These are phyloP conservation scores for Odontarrhena argentea DNA, from an alignment of 345 rosid species.

Conservation along the genomic window DNA sequence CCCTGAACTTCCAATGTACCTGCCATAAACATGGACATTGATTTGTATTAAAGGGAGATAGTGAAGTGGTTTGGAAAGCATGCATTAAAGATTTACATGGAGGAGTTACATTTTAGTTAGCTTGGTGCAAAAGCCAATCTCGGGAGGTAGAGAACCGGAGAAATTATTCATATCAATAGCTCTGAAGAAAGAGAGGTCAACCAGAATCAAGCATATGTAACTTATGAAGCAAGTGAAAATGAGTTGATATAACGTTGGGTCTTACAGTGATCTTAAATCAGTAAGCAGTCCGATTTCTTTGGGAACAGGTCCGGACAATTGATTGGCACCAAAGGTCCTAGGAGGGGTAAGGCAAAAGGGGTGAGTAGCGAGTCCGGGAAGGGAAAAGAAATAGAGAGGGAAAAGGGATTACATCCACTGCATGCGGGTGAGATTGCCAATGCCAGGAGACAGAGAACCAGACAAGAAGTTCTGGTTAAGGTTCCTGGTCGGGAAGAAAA, in stretches of 20 bases:
- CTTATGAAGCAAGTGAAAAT: not conserved
- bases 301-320: conserved; percentile 67
- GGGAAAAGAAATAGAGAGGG: not conserved
- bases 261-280: conserved; percentile 58
- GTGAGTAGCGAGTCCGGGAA: not conserved
- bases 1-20: conserved; percentile 60
- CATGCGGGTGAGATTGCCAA: conserved; percentile 48
- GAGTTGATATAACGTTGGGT: not conserved
- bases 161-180: conserved; percentile 41
- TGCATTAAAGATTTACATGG: not conserved
- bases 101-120: conserved; percentile 41
- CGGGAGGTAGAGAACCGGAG: conserved; percentile 42
- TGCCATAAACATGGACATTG: conserved; percentile 30
- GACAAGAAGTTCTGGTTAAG: conserved; percentile 37
- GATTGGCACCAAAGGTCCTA: conserved; percentile 62
- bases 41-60: not conserved
- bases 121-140: conserved; percentile 39
- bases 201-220: not conserved
- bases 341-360: no score
- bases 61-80: not conserved
- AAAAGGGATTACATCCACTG: conserved; percentile 63
- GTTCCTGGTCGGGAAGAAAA: conserved; percentile 26
- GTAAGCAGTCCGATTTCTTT: conserved; percentile 69
- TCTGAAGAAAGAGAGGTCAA: conserved; percentile 23
- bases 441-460: conserved; percentile 42